phyloP scores from a whole-genome alignment of 1,139 yeast species.

The Lizanozyma gosingica region DNA sequence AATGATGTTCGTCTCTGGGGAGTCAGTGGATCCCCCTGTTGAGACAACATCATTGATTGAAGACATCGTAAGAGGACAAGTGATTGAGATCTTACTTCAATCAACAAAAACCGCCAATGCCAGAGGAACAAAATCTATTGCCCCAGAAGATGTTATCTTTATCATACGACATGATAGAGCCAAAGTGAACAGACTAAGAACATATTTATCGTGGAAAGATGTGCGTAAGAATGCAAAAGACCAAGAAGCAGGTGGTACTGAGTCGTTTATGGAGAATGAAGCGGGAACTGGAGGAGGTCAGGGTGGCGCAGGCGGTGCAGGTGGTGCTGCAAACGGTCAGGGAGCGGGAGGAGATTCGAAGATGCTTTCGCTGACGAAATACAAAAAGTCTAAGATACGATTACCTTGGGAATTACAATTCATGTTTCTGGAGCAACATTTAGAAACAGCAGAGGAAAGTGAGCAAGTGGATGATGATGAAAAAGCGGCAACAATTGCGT shows the following conservation, averaged over 20 bases:
- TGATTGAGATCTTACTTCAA: slow-evolving; percentile 76
- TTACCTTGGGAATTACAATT: slow-evolving; percentile 94
- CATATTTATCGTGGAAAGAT: slow-evolving; percentile 95
- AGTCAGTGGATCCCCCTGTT: slow-evolving; percentile 86
- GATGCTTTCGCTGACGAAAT: slow-evolving; percentile 44
- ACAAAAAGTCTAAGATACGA: slow-evolving; percentile 71
- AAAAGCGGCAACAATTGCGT: slow-evolving; percentile 82
- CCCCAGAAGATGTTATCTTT: slow-evolving; percentile 90
- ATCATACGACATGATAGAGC: slow-evolving; percentile 90
- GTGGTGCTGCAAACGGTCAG: slow-evolving; percentile 22
- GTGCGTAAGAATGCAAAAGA: slow-evolving; percentile 95
- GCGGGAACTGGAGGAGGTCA: slow-evolving; percentile 20
- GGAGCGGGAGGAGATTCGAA: slow-evolving; percentile 31
- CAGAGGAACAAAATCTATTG: slow-evolving; percentile 77
- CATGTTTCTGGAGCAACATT: slow-evolving; percentile 86
- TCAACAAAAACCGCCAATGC: slow-evolving; percentile 69
- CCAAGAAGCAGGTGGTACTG: slow-evolving; percentile 80
- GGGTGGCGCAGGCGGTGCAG: slow-evolving; percentile 23
- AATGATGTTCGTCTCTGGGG: slow-evolving; percentile 99
- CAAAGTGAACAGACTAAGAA: slow-evolving; percentile 81
- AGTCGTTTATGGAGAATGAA: slow-evolving; percentile 35
- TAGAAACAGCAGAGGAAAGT: slow-evolving; percentile 71
- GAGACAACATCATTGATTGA: slow-evolving; percentile 88
- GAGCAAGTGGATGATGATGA: slow-evolving; percentile 83
- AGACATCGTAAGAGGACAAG: slow-evolving; percentile 93